Conservation (phyloP, 2,329 filamentous ascomycete species). For the Aspergillus calidoustus region DNA sequence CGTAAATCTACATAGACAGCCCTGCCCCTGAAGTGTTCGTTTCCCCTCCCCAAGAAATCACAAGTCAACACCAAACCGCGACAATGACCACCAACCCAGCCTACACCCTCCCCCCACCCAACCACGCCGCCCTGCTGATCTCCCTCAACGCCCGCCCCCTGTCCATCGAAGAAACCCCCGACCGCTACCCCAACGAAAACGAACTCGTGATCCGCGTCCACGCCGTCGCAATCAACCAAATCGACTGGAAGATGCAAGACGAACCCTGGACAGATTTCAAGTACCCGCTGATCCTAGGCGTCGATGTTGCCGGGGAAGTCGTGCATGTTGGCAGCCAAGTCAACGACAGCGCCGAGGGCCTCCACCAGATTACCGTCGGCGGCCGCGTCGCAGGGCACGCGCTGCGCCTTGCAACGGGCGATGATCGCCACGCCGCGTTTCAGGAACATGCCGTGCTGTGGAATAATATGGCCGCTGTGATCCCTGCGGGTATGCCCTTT, state of each 20-base stretch:
- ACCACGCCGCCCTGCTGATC: neutral
- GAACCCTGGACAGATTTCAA: neutral
- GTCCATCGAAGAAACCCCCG: neutral
- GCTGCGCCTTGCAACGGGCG: neutral
- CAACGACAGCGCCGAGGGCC: neutral
- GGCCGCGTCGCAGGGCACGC: neutral
- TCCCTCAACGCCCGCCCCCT: neutral
- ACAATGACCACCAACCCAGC: neutral
- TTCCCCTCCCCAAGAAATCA: no score
- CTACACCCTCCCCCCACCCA: neutral
- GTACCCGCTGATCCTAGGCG: neutral
- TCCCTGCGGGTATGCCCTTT: neutral
- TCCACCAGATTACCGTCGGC: neutral
- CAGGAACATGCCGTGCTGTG: neutral
- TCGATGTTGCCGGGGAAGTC: neutral
- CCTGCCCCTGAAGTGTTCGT: no score
- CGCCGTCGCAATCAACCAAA: neutral
- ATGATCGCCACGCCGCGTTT: neutral
- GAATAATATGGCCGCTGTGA: neutral
- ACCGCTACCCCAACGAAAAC: neutral
- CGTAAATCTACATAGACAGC: no score
- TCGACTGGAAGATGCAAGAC: neutral
- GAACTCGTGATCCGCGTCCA: neutral
- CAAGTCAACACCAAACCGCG: no score
- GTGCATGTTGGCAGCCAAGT: neutral